These are phyloP conservation scores for Vitis hybrid DNA, from an alignment of 177 flowering plant species.

Conservation along the genomic window DNA sequence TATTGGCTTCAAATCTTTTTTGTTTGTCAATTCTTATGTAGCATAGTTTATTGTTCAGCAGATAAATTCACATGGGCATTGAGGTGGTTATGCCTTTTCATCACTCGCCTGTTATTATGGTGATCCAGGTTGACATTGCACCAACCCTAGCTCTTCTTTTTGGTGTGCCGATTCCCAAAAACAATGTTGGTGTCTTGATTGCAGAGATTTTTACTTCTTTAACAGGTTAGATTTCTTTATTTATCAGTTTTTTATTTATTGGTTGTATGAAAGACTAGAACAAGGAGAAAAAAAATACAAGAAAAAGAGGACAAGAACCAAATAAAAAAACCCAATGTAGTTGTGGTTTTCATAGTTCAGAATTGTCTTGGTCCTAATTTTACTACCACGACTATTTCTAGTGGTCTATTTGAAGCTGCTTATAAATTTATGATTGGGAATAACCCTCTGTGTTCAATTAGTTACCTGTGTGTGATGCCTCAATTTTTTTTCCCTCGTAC, in stretches of 20 bases:
- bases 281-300: neutral
- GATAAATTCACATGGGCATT: neutral
- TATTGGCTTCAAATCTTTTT: neutral
- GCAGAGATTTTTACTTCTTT: constrained; percentile 43
- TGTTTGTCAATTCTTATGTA: neutral
- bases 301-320: neutral
- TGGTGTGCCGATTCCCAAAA: constrained; percentile 93
- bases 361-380: neutral
- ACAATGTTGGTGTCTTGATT: constrained; percentile 76
- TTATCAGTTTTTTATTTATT: constrained; percentile 7
- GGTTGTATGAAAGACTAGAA: too few relatives aligned
- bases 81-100: neutral
- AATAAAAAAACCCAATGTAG: neutral
- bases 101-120: constrained; percentile 12
- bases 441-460: too few relatives aligned
- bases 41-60: neutral
- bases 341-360: neutral
- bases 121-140: constrained; percentile 80
- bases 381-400: neutral
- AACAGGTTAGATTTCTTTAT: constrained; percentile 45
- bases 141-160: constrained; percentile 88
- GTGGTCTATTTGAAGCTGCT: neutral
- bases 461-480: too few relatives aligned
- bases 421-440: too few relatives aligned
- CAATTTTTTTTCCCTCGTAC: too few relatives aligned